phyloP scores from a whole-genome alignment of 1,284 basidiomycete species.

The Cutaneotrichosporon spelunceum region DNA sequence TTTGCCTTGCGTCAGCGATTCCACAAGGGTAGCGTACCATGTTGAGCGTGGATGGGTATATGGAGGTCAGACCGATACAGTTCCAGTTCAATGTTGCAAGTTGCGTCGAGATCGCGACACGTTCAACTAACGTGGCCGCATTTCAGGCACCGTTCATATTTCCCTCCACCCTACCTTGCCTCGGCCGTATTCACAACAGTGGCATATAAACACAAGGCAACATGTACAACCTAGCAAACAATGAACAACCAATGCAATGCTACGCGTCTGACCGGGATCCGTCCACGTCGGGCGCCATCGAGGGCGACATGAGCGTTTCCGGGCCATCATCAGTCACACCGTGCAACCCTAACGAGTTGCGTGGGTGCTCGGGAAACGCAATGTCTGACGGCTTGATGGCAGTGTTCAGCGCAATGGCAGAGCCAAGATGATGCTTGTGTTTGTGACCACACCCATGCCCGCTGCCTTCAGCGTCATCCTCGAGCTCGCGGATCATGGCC shows the following conservation, averaged over 20 bases:
- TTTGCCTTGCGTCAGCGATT: constrained; percentile 57
- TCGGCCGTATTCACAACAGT: not conserved
- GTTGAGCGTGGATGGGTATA: constrained; percentile 7
- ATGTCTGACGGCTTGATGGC: not conserved
- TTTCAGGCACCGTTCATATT: constrained; percentile 8
- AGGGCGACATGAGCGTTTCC: constrained; percentile 5
- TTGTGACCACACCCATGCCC: not conserved
- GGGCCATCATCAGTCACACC: constrained; percentile 7
- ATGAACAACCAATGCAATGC: not conserved
- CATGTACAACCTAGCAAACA: constrained; percentile 2
- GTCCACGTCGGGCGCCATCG: constrained; percentile 31
- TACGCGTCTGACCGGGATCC: constrained; percentile 20
- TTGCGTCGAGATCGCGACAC: not conserved
- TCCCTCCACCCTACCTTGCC: not conserved
- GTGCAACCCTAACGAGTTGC: constrained; percentile 27
- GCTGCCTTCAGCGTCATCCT: not conserved
- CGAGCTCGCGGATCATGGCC: constrained; percentile 11
- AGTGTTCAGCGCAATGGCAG: constrained; percentile 1
- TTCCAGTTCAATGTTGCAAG: not conserved
- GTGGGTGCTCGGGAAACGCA: not conserved
- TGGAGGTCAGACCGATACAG: not conserved
- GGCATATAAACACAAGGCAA: constrained; percentile 2
- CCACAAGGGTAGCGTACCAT: constrained; percentile 1
- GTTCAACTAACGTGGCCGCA: constrained; percentile 10
- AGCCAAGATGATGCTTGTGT: constrained; percentile 8